Conservation (phyloP, 768 basidiomycete genomes). For the Tephrocybe rancida region DNA sequence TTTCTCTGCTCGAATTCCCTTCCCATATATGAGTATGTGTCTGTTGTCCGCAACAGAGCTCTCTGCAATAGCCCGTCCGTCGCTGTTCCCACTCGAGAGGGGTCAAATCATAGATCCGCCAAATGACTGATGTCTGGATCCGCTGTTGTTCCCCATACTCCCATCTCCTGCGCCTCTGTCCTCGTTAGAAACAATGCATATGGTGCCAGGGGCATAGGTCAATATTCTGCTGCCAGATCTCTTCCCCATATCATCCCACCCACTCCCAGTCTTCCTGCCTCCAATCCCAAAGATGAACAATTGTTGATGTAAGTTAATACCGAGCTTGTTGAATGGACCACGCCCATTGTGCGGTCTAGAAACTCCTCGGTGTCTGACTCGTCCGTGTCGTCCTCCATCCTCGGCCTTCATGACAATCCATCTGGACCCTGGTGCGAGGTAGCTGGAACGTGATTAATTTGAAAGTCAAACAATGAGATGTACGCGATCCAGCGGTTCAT, state of each 20-base stretch:
- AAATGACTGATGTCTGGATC: background rate
- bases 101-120: background rate
- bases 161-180: too few relatives aligned
- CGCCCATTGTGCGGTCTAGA: too few relatives aligned
- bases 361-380: slow-evolving; percentile 30
- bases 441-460: slow-evolving; percentile 34
- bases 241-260: too few relatives aligned
- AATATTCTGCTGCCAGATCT: too few relatives aligned
- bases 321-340: too few relatives aligned
- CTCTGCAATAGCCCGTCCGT: background rate
- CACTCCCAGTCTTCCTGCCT: too few relatives aligned
- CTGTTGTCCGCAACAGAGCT: background rate
- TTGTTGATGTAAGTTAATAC: background rate
- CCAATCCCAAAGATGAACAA: too few relatives aligned
- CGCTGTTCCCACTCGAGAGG: background rate
- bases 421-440: slow-evolving; percentile 31
- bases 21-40: background rate
- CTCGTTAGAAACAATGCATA: too few relatives aligned
- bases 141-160: too few relatives aligned
- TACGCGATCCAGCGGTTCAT: slow-evolving; percentile 41
- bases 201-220: too few relatives aligned
- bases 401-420: slow-evolving; percentile 29
- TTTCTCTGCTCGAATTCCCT: slow-evolving; percentile 2
- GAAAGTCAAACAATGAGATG: slow-evolving; percentile 37
- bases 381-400: slow-evolving; percentile 10